Conservation (phyloP, 2,329 filamentous ascomycete genomes). For the Dissoconium aciculare region DNA sequence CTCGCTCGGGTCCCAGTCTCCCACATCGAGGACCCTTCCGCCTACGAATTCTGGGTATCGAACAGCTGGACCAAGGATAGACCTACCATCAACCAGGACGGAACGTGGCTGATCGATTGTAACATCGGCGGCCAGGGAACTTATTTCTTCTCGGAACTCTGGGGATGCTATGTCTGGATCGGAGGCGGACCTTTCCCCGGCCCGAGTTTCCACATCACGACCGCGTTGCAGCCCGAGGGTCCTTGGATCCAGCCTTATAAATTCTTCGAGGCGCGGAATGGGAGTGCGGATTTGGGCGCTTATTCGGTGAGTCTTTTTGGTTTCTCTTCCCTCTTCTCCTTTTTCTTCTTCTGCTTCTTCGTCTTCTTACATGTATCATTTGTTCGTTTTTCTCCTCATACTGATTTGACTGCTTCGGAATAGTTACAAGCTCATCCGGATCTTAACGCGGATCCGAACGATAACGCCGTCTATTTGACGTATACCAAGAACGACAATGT, state of each 20-base stretch:
- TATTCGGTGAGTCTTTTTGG: conserved; percentile 9
- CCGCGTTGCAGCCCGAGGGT: conserved; percentile 15
- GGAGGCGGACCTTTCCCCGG: conserved; percentile 12
- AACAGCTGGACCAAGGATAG: conserved; percentile 7
- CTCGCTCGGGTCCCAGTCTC: conserved; percentile 7
- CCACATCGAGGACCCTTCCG: conserved; percentile 6
- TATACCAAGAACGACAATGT: conserved; percentile 10
- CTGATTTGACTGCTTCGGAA: no score
- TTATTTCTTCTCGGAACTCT: conserved; percentile 16
- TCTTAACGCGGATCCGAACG: conserved; percentile 6
- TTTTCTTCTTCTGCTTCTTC: no score
- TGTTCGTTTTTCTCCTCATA: no score
- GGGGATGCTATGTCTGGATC: conserved; percentile 17
- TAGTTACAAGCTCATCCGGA: conserved; percentile 9
- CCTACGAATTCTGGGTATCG: conserved; percentile 8
- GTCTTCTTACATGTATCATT: no score
- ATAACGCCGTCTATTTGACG: conserved; percentile 10
- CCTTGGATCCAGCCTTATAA: conserved; percentile 13
- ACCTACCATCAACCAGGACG: conserved; percentile 5
- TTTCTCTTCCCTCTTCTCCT: no score
- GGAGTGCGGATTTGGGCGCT: conserved; percentile 7
- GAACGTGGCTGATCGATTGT: conserved; percentile 11
- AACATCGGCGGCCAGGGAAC: conserved; percentile 15
- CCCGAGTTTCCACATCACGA: conserved; percentile 14
- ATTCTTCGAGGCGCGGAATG: conserved; percentile 4